These are phyloP conservation scores for Kwoniella shivajii DNA, from an alignment of 1,284 basidiomycete genomes.

Conservation along the genomic window DNA sequence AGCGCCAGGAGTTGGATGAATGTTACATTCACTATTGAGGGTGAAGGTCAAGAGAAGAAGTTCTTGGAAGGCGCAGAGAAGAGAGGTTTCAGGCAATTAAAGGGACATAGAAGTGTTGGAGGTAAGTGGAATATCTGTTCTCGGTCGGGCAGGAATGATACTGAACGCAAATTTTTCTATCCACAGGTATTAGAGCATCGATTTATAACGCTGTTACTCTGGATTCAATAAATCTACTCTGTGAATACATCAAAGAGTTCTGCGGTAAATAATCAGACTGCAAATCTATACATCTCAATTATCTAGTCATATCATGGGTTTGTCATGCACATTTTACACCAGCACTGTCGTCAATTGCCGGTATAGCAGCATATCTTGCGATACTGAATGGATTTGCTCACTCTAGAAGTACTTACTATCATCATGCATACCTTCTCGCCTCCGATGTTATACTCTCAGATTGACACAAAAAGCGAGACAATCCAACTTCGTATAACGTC, in stretches of 20 bases:
- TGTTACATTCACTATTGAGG: conserved; percentile 75
- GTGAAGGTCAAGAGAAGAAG: conserved; percentile 66
- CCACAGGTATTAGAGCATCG: conserved; percentile 77
- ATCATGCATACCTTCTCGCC: too few relatives aligned
- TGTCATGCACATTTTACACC: too few relatives aligned
- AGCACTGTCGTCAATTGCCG: too few relatives aligned
- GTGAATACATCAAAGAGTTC: conserved; percentile 58
- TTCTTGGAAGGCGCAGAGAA: conserved; percentile 79
- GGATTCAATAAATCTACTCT: conserved; percentile 63
- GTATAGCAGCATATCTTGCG: too few relatives aligned
- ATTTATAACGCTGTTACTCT: conserved; percentile 94
- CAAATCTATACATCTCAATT: not conserved
- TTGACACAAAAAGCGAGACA: too few relatives aligned
- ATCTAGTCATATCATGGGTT: too few relatives aligned
- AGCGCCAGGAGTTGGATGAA: conserved; percentile 91
- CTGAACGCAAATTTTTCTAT: conserved; percentile 1
- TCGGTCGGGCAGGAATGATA: not conserved
- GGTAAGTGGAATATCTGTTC: conserved; percentile 59
- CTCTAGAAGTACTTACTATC: too few relatives aligned
- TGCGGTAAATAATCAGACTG: not conserved
- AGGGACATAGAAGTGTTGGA: conserved; percentile 73
- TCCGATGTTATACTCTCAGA: too few relatives aligned
- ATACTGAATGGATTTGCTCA: too few relatives aligned
- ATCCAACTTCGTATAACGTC: too few relatives aligned
- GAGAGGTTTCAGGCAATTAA: conserved; percentile 77